Percentiles rank a stretch among this genome's conserved stretches.
Evolutionary conservation across 176 grass and related monocot species (phyloP).

Genomic region (Oryza australiensis): DNA sequence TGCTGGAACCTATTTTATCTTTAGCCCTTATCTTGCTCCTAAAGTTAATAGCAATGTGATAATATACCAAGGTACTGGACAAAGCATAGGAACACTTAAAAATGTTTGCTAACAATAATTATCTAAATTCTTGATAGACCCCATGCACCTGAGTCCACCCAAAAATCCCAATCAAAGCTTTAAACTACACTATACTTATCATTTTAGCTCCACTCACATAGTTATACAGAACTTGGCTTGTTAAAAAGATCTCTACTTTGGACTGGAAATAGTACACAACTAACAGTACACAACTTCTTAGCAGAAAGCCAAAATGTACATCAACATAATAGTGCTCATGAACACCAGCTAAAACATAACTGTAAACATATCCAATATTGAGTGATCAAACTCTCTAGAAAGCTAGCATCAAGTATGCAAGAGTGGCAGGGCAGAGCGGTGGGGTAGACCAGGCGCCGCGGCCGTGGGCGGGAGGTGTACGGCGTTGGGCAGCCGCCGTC

Average conservation of each 20-base stretch:
- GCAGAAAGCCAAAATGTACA: background rate
- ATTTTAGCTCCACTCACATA: background rate
- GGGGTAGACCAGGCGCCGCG: no score
- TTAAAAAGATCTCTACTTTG: background rate
- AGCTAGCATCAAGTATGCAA: background rate
- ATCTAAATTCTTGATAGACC: conserved; percentile 15
- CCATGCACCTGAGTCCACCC: background rate
- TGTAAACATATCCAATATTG: background rate
- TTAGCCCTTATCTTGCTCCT: background rate
- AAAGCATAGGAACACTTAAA: conserved; percentile 1
- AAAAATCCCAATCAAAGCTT: conserved; percentile 11
- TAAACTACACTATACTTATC: background rate
- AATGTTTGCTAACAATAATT: background rate
- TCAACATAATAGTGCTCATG: background rate
- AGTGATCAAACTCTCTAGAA: background rate
- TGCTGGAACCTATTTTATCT: background rate
- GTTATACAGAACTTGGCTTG: background rate
- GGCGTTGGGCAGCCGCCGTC: no score
- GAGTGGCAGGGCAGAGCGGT: no score
- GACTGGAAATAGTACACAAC: background rate
- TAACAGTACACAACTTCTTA: background rate
- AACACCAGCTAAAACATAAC: background rate
- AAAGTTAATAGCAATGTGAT: background rate
- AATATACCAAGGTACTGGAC: background rate
- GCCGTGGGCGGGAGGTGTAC: no score